phyloP scores from a whole-genome alignment of 2,329 filamentous ascomycete species.

The Trichoderma endophyticum region DNA sequence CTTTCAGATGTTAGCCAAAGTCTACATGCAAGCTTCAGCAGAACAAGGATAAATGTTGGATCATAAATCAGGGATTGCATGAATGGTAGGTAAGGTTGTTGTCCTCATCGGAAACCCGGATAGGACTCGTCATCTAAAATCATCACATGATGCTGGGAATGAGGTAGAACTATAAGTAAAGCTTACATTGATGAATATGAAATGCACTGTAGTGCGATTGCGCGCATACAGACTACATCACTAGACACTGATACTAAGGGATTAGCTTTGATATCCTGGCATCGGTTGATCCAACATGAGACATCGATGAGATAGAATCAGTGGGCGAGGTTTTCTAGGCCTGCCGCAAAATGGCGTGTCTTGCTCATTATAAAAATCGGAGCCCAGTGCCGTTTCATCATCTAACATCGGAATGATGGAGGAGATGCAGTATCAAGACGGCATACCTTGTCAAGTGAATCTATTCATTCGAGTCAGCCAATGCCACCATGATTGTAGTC shows the following conservation, averaged over 20 bases:
- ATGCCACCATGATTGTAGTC: constrained; percentile 4
- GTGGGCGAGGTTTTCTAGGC: constrained; percentile 99
- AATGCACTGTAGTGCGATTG: not conserved
- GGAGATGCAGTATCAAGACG: constrained; percentile 19
- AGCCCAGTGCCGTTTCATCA: constrained; percentile 99
- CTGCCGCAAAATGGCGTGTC: constrained; percentile 92
- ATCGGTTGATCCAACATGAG: not conserved
- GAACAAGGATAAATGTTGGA: not conserved
- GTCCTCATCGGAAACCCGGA: constrained; percentile 68
- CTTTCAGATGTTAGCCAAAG: constrained; percentile 24
- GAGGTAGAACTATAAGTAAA: not conserved
- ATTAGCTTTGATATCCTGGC: constrained; percentile 1
- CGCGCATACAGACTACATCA: not conserved
- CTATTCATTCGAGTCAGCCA: constrained; percentile 33
- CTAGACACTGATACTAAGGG: constrained; percentile 18
- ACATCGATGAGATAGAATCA: constrained; percentile 51
- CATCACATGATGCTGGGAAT: constrained; percentile 31
- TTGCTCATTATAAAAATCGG: constrained; percentile 70
- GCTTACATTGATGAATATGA: constrained; percentile 1
- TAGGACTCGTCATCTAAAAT: constrained; percentile 76
- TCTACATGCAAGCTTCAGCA: constrained; percentile 17
- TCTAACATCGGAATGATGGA: constrained; percentile 34
- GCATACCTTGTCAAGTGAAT: constrained; percentile 36
- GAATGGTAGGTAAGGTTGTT: constrained; percentile 68
- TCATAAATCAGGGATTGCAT: constrained; percentile 55